phyloP scores from a whole-genome alignment of 2,329 filamentous ascomycete species.

The Fusarium dlaminii region DNA sequence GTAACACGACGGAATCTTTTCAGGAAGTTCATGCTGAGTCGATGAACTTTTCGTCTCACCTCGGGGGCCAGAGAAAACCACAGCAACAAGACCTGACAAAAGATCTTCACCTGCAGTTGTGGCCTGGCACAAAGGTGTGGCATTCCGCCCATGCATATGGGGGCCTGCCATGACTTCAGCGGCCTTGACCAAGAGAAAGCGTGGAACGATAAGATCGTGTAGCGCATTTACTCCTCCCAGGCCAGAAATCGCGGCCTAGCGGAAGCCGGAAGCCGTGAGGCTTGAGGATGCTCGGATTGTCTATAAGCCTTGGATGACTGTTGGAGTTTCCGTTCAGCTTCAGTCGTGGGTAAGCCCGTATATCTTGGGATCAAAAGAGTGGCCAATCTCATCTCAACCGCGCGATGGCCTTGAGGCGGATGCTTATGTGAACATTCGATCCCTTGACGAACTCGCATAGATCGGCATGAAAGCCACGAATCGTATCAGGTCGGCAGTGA shows the following conservation, averaged over 20 bases:
- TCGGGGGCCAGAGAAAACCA: constrained; percentile 13
- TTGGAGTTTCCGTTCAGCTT: constrained; percentile 1
- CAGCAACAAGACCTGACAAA: constrained; percentile 4
- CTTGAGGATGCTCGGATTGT: constrained; percentile 8
- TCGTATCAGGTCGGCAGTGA: neutral
- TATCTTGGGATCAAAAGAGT: neutral
- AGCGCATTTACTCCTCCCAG: constrained; percentile 5
- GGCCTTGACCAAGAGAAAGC: constrained; percentile 8
- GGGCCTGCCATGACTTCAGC: constrained; percentile 23
- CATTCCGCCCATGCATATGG: neutral
- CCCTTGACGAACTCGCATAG: neutral
- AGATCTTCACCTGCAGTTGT: constrained; percentile 23
- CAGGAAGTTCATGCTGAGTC: constrained; percentile 16
- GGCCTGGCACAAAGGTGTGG: constrained; percentile 20
- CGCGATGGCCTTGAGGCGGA: neutral
- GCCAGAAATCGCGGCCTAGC: constrained; percentile 3
- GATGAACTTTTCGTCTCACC: constrained; percentile 18
- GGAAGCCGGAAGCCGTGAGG: constrained; percentile 37
- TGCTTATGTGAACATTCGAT: neutral
- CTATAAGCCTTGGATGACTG: constrained; percentile 9
- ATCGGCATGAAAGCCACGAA: neutral
- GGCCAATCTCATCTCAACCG: neutral
- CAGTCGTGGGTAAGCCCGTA: neutral
- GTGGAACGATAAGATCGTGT: constrained; percentile 25
- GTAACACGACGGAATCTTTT: constrained; percentile 18